phyloP scores from a whole-genome alignment of 805 yeast genomes.

The Pichia occidentalis region DNA sequence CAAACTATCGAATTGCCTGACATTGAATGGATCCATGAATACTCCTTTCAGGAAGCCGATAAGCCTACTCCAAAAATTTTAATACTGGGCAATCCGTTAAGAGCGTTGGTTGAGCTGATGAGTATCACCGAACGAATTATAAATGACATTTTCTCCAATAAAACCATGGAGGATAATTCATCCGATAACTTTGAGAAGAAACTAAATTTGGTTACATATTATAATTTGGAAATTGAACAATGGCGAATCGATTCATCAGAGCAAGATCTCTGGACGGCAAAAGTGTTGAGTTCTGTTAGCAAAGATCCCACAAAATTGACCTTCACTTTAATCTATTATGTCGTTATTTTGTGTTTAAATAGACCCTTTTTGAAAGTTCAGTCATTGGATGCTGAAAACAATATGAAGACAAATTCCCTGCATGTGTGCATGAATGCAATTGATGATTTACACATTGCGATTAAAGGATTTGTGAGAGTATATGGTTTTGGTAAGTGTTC shows the following conservation, averaged over 20 bases:
- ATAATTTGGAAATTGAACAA: conserved; percentile 13
- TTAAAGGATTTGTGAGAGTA: too few relatives aligned
- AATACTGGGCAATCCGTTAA: conserved; percentile 38
- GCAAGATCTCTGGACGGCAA: conserved; percentile 43
- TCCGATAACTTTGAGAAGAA: too few relatives aligned
- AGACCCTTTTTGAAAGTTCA: too few relatives aligned
- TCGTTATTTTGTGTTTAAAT: conserved; percentile 49
- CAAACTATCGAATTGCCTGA: conserved; percentile 57
- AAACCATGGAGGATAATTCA: neutral
- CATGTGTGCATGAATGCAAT: too few relatives aligned
- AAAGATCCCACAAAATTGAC: conserved; percentile 43
- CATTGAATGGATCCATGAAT: conserved; percentile 53
- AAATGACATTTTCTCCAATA: conserved; percentile 33
- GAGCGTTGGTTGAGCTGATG: conserved; percentile 36
- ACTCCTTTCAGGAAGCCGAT: conserved; percentile 32
- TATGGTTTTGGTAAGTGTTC: too few relatives aligned
- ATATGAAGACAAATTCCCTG: too few relatives aligned
- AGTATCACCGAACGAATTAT: conserved; percentile 41
- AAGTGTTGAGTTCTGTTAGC: too few relatives aligned
- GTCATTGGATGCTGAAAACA: too few relatives aligned
- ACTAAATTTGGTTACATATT: too few relatives aligned
- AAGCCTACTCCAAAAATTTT: too few relatives aligned
- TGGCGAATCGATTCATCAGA: conserved; percentile 48
- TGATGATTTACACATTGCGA: too few relatives aligned
- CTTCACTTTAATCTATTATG: conserved; percentile 52